Base-by-base conservation (phyloP, 2,329 filamentous ascomycete species). In the Bipolaris sorokiniana region DNA sequence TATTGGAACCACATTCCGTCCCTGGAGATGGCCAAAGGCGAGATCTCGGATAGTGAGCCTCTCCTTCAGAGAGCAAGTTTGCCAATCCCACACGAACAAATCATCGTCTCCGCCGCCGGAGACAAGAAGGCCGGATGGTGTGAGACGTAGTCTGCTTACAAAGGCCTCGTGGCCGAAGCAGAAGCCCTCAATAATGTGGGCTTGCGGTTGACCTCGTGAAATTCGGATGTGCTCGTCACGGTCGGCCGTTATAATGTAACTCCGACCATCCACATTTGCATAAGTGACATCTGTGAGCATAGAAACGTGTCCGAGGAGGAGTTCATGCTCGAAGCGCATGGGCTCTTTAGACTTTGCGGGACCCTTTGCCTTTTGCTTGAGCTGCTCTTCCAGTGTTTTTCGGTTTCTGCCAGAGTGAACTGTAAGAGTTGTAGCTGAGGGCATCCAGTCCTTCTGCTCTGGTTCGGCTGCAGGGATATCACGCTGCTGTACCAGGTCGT, bases 231-330 rank as follows among this genome's bases (percentile, higher is more conserved):
- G 95, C 76, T 92, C 87, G 70, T 91, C 88, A 58, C 88, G 82
- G 74, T 91, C 88, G 16, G 85, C 83, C 11, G 88, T 90, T 45
- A 91, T 77, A 46, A 91, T 84, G 66, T 88, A 90, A 48, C 74
- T 80, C 51, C 82, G 81, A 58, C 87, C 58, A 65, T 78, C 61
- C 63, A 81, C 72, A 70, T 81, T 71, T n/a, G 78, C 79, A 40
- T 86, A 81, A 2, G 81, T 76, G 49, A 97, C 75, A 69, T 91
- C 88, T 1, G 93, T 97, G 48, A 99, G 85, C 86, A 98, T 90
- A 0, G 94, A 97, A 13, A 99, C 95, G 77, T 99, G 95, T 11
- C 95, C 95, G 0, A 99, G 86, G 7, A 97, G 81, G 0, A 97
- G 81, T 36, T 88, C 85, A 66, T 92, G 86, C 66, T 92, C 88